Percentiles rank a stretch among this genome's conserved stretches.
phyloP scores from a whole-genome alignment of 2,329 filamentous ascomycete genomes.

The Calonectria henricotiae region DNA sequence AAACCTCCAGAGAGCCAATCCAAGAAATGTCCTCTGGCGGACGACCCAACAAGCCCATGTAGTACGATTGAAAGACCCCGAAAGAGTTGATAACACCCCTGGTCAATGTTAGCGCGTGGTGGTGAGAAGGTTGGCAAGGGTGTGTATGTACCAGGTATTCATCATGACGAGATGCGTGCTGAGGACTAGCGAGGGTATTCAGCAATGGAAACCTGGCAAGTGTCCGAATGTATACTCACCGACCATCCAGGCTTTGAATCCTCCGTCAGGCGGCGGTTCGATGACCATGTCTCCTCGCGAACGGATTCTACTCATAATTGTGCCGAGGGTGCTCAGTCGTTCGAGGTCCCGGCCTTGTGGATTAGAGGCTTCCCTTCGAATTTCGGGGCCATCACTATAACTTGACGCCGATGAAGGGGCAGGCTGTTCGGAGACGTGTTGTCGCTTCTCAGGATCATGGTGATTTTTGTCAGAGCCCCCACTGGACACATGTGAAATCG shows the following conservation, averaged over 20 bases:
- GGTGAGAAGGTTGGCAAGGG: background rate
- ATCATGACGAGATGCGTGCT: slow-evolving; percentile 63
- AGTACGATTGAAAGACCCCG: slow-evolving; percentile 70
- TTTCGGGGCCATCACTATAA: slow-evolving; percentile 11
- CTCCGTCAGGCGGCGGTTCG: slow-evolving; percentile 68
- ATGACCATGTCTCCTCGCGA: slow-evolving; percentile 20
- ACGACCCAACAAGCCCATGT: slow-evolving; percentile 54
- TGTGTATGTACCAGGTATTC: slow-evolving; percentile 64
- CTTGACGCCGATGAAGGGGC: background rate
- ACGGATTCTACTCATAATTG: slow-evolving; percentile 29
- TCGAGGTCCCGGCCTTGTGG: slow-evolving; percentile 25
- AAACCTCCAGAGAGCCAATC: slow-evolving; percentile 71
- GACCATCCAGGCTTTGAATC: slow-evolving; percentile 64
- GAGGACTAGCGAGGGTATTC: slow-evolving; percentile 33
- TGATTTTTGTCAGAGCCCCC: slow-evolving; percentile 26
- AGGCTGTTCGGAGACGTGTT: slow-evolving; percentile 18
- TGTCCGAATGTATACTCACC: slow-evolving; percentile 53
- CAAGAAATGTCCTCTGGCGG: slow-evolving; percentile 61
- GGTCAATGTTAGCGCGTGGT: slow-evolving; percentile 6
- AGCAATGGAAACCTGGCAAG: background rate
- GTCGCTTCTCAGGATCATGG: slow-evolving; percentile 22
- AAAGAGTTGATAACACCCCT: slow-evolving; percentile 71
- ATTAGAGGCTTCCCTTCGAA: slow-evolving; percentile 6
- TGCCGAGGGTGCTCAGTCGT: slow-evolving; percentile 29
- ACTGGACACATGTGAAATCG: slow-evolving; percentile 4